Evolutionary conservation across 2,329 filamentous ascomycete species (phyloP).

Genomic region (Boeremia lycopersici): DNA sequence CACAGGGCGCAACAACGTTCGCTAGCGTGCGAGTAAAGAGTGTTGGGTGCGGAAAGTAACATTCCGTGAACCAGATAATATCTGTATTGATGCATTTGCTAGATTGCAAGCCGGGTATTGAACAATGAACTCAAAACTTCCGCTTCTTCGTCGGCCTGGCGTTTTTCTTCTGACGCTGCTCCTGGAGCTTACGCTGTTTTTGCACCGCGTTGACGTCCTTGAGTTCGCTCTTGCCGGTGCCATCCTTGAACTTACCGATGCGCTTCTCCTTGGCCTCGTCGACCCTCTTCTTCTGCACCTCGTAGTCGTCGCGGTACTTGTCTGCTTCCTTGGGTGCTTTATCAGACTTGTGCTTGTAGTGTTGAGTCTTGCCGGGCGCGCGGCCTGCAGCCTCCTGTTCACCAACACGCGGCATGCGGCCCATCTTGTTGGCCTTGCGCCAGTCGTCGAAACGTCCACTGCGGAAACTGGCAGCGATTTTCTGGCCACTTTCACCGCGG

Average conservation of each 20-base stretch:
- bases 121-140: constrained; percentile 42
- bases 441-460: constrained; percentile 92
- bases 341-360: constrained; percentile 84
- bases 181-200: constrained; percentile 77
- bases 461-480: constrained; percentile 93
- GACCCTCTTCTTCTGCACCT: constrained; percentile 87
- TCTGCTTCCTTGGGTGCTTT: constrained; percentile 92
- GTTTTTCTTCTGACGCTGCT: constrained; percentile 84
- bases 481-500: constrained; percentile 88
- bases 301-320: constrained; percentile 88
- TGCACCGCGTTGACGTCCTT: constrained; percentile 83
- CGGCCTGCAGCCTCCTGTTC: constrained; percentile 67
- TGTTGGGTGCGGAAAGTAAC: constrained; percentile 1
- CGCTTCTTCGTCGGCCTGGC: constrained; percentile 74
- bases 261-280: constrained; percentile 86
- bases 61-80: constrained; percentile 6
- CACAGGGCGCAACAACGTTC: constrained; percentile 12
- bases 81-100: constrained; percentile 16
- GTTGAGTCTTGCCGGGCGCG: constrained; percentile 15
- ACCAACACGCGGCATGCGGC: constrained; percentile 78
- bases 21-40: constrained; percentile 8
- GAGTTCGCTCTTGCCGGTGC: constrained; percentile 76
- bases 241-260: constrained; percentile 74
- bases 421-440: constrained; percentile 84
- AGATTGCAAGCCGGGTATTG: constrained; percentile 18